A percentile compares a stretch with the other conserved stretches of the same genome.
Evolutionary conservation across 176 grass and related monocot species (phyloP).

Genomic region (Rhynchospora tenuis): DNA sequence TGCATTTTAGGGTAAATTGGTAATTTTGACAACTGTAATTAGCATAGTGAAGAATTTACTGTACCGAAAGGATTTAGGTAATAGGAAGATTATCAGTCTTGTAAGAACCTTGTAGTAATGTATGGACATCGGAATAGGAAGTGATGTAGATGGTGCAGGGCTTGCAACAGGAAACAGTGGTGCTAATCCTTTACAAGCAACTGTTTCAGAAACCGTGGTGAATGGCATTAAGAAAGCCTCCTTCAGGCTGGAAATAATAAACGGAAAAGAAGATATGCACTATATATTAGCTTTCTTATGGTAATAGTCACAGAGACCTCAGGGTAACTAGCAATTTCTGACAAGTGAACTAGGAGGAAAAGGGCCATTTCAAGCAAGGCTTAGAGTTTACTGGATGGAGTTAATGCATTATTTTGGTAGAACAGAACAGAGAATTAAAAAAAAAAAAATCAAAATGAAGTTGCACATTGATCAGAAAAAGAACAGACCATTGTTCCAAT

Average conservation of each 20-base stretch:
- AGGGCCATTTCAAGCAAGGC: neutral
- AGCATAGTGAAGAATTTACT: neutral
- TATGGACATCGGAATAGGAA: conserved; percentile 43
- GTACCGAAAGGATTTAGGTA: conserved; percentile 14
- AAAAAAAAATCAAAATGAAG: conserved; percentile 1
- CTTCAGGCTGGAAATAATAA: conserved; percentile 61
- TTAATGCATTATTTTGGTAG: neutral
- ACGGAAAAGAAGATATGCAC: conserved; percentile 18
- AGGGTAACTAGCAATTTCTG: neutral
- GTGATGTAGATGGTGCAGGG: conserved; percentile 31
- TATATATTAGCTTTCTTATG: conserved; percentile 1
- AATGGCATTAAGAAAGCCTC: conserved; percentile 86
- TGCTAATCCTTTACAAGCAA: conserved; percentile 66
- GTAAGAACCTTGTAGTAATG: conserved; percentile 77
- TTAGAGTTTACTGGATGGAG: neutral
- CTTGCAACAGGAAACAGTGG: conserved; percentile 59
- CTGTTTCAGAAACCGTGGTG: conserved; percentile 70
- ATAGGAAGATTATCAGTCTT: neutral
- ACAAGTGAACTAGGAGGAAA: neutral
- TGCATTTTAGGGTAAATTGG: conserved; percentile 36
- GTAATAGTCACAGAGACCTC: conserved; percentile 5
- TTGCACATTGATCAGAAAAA: conserved; percentile 7
- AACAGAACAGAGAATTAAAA: neutral
- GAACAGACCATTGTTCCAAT: conserved; percentile 66
- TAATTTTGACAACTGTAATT: conserved; percentile 13